Evolutionary conservation across 805 yeast genomes (phyloP).

Genomic region (Candida coleopterorum): DNA sequence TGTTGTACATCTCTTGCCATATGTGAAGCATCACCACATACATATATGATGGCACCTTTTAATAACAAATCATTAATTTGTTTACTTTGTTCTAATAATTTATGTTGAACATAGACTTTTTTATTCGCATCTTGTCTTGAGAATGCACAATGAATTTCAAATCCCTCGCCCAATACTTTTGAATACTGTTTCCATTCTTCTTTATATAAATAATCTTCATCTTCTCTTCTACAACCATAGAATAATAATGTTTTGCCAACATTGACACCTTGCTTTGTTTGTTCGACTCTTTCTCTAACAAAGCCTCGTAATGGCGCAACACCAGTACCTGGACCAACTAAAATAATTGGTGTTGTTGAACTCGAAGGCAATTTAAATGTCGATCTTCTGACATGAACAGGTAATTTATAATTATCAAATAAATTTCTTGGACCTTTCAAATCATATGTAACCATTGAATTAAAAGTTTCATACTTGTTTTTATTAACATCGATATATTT

Average conservation of each 20-base stretch:
- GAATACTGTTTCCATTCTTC: constrained; percentile 86
- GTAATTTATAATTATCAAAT: constrained; percentile 56
- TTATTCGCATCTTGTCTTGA: constrained; percentile 61
- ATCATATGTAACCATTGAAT: constrained; percentile 57
- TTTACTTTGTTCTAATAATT: constrained; percentile 49
- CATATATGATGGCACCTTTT: constrained; percentile 83
- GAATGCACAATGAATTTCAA: constrained; percentile 78
- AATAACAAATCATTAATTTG: constrained; percentile 51
- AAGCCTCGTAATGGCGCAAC: constrained; percentile 98
- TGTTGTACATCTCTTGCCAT: constrained; percentile 94
- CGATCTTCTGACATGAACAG: constrained; percentile 91
- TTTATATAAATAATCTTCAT: constrained; percentile 77
- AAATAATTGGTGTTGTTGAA: constrained; percentile 75
- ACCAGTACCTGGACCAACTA: constrained; percentile 98
- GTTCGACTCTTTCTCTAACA: constrained; percentile 75
- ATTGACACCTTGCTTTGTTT: constrained; percentile 27
- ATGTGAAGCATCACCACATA: constrained; percentile 93
- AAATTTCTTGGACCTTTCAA: constrained; percentile 77
- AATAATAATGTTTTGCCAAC: constrained; percentile 75
- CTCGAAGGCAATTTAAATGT: constrained; percentile 90
- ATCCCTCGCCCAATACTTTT: constrained; percentile 52
- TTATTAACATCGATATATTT: constrained; percentile 62
- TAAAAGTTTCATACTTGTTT: constrained; percentile 38
- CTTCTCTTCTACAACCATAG: constrained; percentile 80
- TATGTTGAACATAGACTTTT: constrained; percentile 83